Evolutionary conservation across 768 basidiomycete species (phyloP), one percentile per base, ranked within the genome.

Genomic region (Zangia roseola): DNA sequence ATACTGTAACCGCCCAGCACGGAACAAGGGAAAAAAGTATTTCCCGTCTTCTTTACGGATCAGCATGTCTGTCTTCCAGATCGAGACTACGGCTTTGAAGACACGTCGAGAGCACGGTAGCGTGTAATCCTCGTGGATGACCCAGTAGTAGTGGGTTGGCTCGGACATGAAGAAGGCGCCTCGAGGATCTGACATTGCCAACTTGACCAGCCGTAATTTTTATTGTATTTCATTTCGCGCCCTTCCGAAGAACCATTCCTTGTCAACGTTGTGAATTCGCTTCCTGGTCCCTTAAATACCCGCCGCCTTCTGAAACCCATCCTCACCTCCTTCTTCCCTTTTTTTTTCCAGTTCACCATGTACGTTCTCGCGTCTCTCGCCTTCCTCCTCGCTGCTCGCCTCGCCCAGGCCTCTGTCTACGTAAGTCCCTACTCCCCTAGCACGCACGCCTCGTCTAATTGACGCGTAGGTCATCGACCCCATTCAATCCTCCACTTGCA

Each of bases 391-490:
- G 59, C 44, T 6, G n/a, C 53, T n/a, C 38, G 12, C 39, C 35
- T 51, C 7, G 61, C 47, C 21, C 46, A 49, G 10, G 64, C 55
- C 0, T 14, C 19, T 14, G 2, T 65, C 50, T 63, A 63, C 25
- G 64, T 65, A 41, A 42, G 61, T 57, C 0, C 4, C 13, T 13
- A n/a, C 3, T 2, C 20, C 2, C 24, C 6, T 13, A 0, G 37
- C 0, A 6, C 0, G 26, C 26, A 17, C 12, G 17, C 21, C 16
- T 36, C 5, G 4, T 35, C 40, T 45, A 26, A 42, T 26, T 33
- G 6, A 5, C 26, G 0, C 19, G 8, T 46, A 84, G 82, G 71
- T 84, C 31, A 72, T 75, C 30, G 53, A 70, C 44, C 83, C 86
- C 25, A 53, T 64, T 10, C 54, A 60, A 45, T 54, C 69, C 43